A percentile compares a stretch with the other conserved stretches of the same genome.
Conservation (phyloP, 495 filamentous ascomycete genomes). For the Ramalina intermedia region DNA sequence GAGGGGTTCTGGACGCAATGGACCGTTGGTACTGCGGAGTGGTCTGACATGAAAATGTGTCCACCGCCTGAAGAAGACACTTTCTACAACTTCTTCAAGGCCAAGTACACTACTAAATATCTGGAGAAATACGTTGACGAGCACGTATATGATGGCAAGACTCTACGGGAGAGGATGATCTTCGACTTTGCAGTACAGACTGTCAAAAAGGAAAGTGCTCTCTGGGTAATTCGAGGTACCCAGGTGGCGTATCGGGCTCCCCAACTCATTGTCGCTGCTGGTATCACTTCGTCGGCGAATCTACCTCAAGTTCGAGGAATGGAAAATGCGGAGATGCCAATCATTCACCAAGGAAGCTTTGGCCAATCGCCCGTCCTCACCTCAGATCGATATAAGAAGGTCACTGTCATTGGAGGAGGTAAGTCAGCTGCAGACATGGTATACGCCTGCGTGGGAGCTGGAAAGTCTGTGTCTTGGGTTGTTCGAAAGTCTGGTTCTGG, state of each 20-base stretch:
- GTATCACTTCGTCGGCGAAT: conserved; percentile 23
- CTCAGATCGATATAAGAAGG: conserved; percentile 13
- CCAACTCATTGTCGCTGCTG: conserved; percentile 29
- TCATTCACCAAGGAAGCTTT: conserved; percentile 29
- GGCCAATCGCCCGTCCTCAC: conserved; percentile 19
- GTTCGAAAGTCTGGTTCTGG: conserved; percentile 23
- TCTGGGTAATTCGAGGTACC: conserved; percentile 15
- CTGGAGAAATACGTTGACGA: conserved; percentile 26
- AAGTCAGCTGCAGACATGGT: conserved; percentile 33
- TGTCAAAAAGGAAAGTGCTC: conserved; percentile 14
- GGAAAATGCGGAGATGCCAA: conserved; percentile 19
- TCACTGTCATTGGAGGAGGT: conserved; percentile 25
- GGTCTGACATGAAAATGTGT: conserved; percentile 23
- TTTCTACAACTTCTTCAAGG: conserved; percentile 21
- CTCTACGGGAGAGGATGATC: conserved; percentile 19
- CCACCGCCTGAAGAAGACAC: conserved; percentile 17
- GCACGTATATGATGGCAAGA: conserved; percentile 18
- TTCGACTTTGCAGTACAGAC: conserved; percentile 19
- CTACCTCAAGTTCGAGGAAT: conserved; percentile 19
- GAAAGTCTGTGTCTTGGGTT: conserved; percentile 28
- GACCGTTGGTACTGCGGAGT: conserved; percentile 22
- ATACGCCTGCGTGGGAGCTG: conserved; percentile 23
- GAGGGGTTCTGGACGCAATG: conserved; percentile 29
- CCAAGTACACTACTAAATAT: conserved; percentile 28
- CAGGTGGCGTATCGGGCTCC: conserved; percentile 10